Evolutionary conservation across 2,329 filamentous ascomycete genomes (phyloP), one percentile per base, ranked within the genome.

Genomic region (Colletotrichum spinosum): DNA sequence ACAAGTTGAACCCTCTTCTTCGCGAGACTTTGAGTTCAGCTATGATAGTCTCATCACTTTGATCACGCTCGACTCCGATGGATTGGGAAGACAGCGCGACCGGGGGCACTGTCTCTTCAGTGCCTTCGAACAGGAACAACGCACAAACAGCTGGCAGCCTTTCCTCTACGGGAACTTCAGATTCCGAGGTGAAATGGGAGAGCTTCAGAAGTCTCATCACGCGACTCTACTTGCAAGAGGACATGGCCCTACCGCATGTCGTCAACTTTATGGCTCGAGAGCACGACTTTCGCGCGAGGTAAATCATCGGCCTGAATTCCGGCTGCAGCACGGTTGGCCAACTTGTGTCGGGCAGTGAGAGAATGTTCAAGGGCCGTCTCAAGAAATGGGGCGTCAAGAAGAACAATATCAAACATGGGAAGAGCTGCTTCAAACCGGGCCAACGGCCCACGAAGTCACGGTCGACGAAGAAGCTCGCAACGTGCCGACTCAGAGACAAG

Each of bases 291-390:
- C 49, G 17, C 7, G 38, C 49, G 13, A 51, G 38, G 49, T 51
- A 38, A 15, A 17, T 25, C 15, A 4, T 10, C 8, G 2, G 45
- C 12, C 45, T 6, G 9, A 4, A 25, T 4, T 11, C 9, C 2
- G 12, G 1, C 12, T 48, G 8, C 7, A 33, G 3, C 10, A 25
- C 25, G 9, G n/a, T 2, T 42, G 2, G 13, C 41, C 38, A 1
- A 38, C n/a, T 12, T 34, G 8, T 33, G 15, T 3, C 38, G n/a
- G 15, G 17, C 38, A 54, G 37, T 42, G 51, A 9, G 13, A 13
- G 51, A 1, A 54, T 54, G 51, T 54, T 37, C 11, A 54, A 54
- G 13, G 44, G 38, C 7, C 51, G 51, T 2, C 7, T 54, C 12
- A 8, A 6, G 2, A 44, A 6, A 10, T 13, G 41, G 6, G 41